Percentiles rank a stretch among this genome's conserved stretches.
Conservation (phyloP, 2,329 filamentous ascomycete species). For the Aspergillus eucalypticola region DNA sequence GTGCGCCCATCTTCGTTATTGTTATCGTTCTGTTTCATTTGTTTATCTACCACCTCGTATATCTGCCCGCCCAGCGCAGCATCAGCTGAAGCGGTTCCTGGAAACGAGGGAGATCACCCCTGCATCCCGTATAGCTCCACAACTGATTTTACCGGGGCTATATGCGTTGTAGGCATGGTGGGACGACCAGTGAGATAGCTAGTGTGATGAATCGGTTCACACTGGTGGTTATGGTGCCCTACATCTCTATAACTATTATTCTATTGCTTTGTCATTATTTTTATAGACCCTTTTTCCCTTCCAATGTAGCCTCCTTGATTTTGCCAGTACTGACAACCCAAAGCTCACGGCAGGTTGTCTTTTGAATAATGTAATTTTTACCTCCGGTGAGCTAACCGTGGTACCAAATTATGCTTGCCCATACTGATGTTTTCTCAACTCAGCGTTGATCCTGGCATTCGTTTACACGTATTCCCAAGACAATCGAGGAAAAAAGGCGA, state of each 20-base stretch:
- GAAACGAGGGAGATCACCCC: constrained; percentile 79
- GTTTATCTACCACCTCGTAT: constrained; percentile 56
- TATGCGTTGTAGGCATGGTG: constrained; percentile 72
- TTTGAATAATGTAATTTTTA: constrained; percentile 38
- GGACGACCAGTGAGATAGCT: constrained; percentile 71
- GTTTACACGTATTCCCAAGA: constrained; percentile 85
- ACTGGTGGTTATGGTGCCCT: constrained; percentile 67
- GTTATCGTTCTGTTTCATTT: constrained; percentile 9
- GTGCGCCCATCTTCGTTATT: neutral
- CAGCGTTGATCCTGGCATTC: constrained; percentile 74
- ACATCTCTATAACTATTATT: constrained; percentile 49
- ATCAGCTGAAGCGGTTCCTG: constrained; percentile 80
- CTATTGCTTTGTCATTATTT: constrained; percentile 20
- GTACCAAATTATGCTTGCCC: neutral
- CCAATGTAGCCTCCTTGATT: constrained; percentile 24
- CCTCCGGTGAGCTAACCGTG: constrained; percentile 34
- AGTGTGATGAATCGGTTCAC: constrained; percentile 54
- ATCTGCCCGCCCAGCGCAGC: constrained; percentile 75
- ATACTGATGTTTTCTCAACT: constrained; percentile 47
- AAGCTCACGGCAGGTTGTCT: constrained; percentile 46
- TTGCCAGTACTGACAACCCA: constrained; percentile 31
- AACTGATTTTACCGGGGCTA: constrained; percentile 62
- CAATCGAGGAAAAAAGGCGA: constrained; percentile 72
- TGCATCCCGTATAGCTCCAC: constrained; percentile 60
- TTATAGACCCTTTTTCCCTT: constrained; percentile 16